Evolutionary conservation across 1,139 yeast species (phyloP).

Genomic region (Saccharomycopsis phalli): DNA sequence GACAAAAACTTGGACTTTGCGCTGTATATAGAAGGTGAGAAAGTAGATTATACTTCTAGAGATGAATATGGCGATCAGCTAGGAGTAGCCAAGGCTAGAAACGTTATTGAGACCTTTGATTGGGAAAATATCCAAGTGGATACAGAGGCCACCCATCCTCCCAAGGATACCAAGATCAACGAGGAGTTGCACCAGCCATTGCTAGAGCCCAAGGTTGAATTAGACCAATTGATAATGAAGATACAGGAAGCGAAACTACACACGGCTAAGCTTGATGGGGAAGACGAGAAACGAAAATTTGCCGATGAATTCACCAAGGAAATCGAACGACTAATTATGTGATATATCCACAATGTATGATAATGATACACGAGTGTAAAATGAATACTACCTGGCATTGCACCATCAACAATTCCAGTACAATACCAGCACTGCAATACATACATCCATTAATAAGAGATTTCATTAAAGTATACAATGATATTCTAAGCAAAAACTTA

Average conservation of each 20-base stretch:
- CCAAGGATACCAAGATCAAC: background rate
- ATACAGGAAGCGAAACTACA: slow-evolving; percentile 17
- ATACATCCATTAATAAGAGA: slow-evolving; percentile 8
- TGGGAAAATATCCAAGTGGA: slow-evolving; percentile 18
- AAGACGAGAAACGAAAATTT: slow-evolving; percentile 10
- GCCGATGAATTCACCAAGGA: slow-evolving; percentile 17
- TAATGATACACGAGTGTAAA: background rate
- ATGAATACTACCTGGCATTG: background rate
- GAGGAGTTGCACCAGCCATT: slow-evolving; percentile 2
- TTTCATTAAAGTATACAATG: slow-evolving; percentile 7
- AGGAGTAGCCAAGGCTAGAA: slow-evolving; percentile 13
- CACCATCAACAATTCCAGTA: background rate
- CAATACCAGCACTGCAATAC: background rate
- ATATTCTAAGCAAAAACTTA: slow-evolving; percentile 12
- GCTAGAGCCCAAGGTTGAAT: slow-evolving; percentile 7
- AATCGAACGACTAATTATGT: background rate
- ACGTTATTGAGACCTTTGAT: slow-evolving; percentile 17
- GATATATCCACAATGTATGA: background rate
- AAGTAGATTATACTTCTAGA: background rate
- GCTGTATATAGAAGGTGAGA: slow-evolving; percentile 3
- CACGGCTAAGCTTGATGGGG: slow-evolving; percentile 9
- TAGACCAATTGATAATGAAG: slow-evolving; percentile 8
- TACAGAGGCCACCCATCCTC: no score
- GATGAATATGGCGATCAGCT: slow-evolving; percentile 18
- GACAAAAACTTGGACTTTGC: slow-evolving; percentile 16